Evolutionary conservation across 371 early-diverging fungal species (phyloP), one percentile per base, ranked within the genome.

Genomic region (Zopfochytrium polystomum): DNA sequence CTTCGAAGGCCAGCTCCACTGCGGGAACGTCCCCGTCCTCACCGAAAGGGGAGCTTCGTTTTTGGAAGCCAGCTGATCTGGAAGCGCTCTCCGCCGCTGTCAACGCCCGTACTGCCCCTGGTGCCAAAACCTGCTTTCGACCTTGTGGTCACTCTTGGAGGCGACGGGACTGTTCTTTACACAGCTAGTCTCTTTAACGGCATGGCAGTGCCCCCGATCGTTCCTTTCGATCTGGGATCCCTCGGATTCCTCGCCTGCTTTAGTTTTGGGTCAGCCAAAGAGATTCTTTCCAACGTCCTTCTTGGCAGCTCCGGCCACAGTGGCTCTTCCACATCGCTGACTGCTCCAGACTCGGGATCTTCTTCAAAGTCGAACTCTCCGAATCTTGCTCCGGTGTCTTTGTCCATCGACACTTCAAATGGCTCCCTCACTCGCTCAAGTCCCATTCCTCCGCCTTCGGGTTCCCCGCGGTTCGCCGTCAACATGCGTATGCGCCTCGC

Each of bases 151-250:
- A 92, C 96, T 1, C 73, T 96, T 15, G 98, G 98, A 32, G 98
- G 98, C 30, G 98, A 97, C 73, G 98, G 98, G 13, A 96, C 98
- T 2, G 86, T 97, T 38, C 81, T 97, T 46, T 92, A 91, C 65
- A 79, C 91, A 1, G 87, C 91, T 1, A 89, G 90, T 2, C 67
- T 92, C 23, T 93, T 92, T 69, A 82, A 82, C 23, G 75, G 13
- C 44, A 35, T 45, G 45, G 72, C 81, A 4, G 90, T 92, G 4
- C 95, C 96, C 30, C 91, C 93, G 0, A 80, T 94, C 31, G 80
- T 95, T 18, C 90, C 96, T 0, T 92, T 95, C 70, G 86, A 91
- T 45, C 65, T 75, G 26, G 77, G 77, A 1, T 63, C 91, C 42
- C 71, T 95, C 44, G 95, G 95, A 3, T 95, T 95, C 58, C 71